Conservation (phyloP, 257 asterid genomes). For the Parsonsia alboflavescens region DNA sequence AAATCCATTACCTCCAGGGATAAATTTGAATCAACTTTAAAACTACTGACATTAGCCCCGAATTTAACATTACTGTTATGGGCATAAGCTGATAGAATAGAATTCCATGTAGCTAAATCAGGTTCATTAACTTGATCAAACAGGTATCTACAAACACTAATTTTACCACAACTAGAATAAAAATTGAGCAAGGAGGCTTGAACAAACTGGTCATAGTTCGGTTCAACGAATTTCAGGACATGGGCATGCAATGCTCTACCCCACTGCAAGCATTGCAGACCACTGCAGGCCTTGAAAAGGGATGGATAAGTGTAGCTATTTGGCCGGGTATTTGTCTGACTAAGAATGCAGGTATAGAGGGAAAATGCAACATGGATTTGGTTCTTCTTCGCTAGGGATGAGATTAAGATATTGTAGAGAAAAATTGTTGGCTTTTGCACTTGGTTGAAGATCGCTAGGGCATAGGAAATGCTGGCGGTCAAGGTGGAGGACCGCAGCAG, state of each 20-base stretch:
- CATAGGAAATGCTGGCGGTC: conserved; percentile 45
- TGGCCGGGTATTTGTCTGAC: conserved; percentile 32
- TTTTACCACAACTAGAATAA: conserved; percentile 52
- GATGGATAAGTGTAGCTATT: conserved; percentile 70
- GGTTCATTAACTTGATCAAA: conserved; percentile 48
- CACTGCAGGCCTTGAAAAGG: conserved; percentile 60
- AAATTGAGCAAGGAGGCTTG: conserved; percentile 68
- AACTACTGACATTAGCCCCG: conserved; percentile 12
- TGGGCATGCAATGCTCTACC: conserved; percentile 64
- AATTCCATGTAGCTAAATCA: conserved; percentile 75
- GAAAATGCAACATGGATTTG: conserved; percentile 37
- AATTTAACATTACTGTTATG: conserved; percentile 21
- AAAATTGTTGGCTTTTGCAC: conserved; percentile 49
- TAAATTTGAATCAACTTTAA: conserved; percentile 24
- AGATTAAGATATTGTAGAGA: conserved; percentile 60
- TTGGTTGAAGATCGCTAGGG: conserved; percentile 41
- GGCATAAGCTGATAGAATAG: conserved; percentile 57
- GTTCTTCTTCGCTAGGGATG: conserved; percentile 39
- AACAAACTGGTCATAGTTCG: conserved; percentile 52
- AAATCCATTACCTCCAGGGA: conserved; percentile 51
- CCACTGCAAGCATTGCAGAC: conserved; percentile 35
- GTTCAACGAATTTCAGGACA: conserved; percentile 52
- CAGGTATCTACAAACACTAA: conserved; percentile 38
- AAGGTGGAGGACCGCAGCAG: conserved; percentile 48
- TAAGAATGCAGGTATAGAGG: conserved; percentile 35